Evolutionary conservation across 2,329 filamentous ascomycete genomes (phyloP), one percentile per base, ranked within the genome.

Genomic region (Neofusicoccum kwambonambiense): DNA sequence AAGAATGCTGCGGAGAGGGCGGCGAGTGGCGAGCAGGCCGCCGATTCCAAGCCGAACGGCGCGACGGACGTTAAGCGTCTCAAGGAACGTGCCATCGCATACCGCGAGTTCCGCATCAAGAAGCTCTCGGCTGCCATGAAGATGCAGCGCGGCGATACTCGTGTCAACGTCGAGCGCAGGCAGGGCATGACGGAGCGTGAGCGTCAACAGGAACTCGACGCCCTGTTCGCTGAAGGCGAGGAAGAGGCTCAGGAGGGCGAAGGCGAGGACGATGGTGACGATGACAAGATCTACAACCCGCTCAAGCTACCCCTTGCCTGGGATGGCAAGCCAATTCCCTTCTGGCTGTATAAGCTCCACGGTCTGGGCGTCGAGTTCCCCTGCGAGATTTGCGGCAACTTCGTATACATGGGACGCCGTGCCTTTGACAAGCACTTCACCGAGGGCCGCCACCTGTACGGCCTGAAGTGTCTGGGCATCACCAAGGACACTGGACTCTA

Each of bases 391-490:
- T 64, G 61, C 41, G 95, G 95, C 64, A 98, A 98, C 78, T 97
- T 93, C 73, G 93, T 97, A n/a, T 98, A 98, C 81, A 97, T 97
- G 90, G 95, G 95, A 15, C 86, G 95, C 27, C 87, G 95, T 57
- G 93, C 93, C 1, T 99, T 97, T 72, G 95, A 99, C 76, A 99
- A 99, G 82, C 95, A 99, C 77, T 99, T 99, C 80, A 96, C 93
- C 70, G 95, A 99, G 77, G 89, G 91, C 8, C 84, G 93, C 62
- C 95, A 99, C 75, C 90, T 98, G 56, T 95, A 97, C 74, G 95
- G 95, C 0, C 81, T 99, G 69, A 95, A 96, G 77, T 97, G 94
- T 74, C 81, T 99, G 58, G 96, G 96, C 19, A 95, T 99, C 74
- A 96, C 90, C 63, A 64, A 64, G 31, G 61, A 7, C 74, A 93